Evolutionary conservation across 129 eudicot species (phyloP), one percentile per base, ranked within the genome.

Genomic region (Rutidosis leptorrhynchoides): DNA sequence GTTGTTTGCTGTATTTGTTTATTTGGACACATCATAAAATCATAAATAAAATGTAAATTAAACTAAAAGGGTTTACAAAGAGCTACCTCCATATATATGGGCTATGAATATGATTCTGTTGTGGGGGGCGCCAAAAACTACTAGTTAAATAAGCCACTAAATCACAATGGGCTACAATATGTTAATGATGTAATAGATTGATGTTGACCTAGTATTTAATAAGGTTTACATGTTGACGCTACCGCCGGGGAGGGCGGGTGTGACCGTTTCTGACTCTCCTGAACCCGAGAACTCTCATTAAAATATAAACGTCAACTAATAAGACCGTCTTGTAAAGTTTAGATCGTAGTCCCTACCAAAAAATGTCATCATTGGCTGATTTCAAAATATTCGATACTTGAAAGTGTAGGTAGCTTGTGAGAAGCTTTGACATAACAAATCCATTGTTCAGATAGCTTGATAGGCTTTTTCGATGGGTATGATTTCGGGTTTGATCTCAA

Each of bases 1-100:
- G 56, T 45, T 62, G 74, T 48, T 74, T 48, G 30, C 79, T 74
- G 62, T 37, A 37, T 37, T 37, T 37, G 45, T 16, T 37, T n/a
- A n/a, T 37, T 37, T 37, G 45, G 45, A 37, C 45, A n/a, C n/a
- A n/a, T n/a, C n/a, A n/a, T n/a, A 37, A 37, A 37, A 10, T 37
- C 45, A 37, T 16, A 32, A 32, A n/a, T n/a, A n/a, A 32, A 32
- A 32, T 32, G 37, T 6, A 32, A 37, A 10, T 11, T 37, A 37
- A 37, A 11, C 45, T 37, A 37, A 37, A 37, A 11, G 45, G 3
- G 16, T 12, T 37, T 37, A n/a, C n/a, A n/a, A n/a, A n/a, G n/a
- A n/a, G n/a, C n/a, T n/a, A n/a, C n/a, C n/a, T n/a, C n/a, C n/a
- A 37, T 37, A 37, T 37, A 37, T 8, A 37, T 37, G 16, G 45